A percentile compares a stretch with the other conserved stretches of the same genome.
phyloP scores from a whole-genome alignment of 371 early-diverging fungal genomes.

The Mucor irregularis region DNA sequence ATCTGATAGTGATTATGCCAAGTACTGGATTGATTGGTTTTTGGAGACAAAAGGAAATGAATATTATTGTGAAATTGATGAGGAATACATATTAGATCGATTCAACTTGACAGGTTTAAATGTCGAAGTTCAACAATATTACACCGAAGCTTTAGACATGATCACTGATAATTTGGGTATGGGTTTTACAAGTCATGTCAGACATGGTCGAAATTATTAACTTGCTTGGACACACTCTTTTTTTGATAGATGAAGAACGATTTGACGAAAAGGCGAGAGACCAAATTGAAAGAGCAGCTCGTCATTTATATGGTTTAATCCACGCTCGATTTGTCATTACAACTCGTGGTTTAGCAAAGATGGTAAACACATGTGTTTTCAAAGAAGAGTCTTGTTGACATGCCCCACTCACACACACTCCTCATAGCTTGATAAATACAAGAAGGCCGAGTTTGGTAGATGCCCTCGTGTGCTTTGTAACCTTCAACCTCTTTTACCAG shows the following conservation, averaged over 20 bases:
- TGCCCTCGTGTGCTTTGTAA: slow-evolving; percentile 95
- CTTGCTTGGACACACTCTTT: neutral
- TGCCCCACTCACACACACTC: neutral
- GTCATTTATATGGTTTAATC: slow-evolving; percentile 90
- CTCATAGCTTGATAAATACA: slow-evolving; percentile 78
- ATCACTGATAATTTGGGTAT: slow-evolving; percentile 86
- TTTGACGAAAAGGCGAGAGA: slow-evolving; percentile 70
- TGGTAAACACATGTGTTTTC: slow-evolving; percentile 53
- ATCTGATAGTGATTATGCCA: slow-evolving; percentile 65
- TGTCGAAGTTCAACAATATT: slow-evolving; percentile 76
- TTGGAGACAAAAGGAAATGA: slow-evolving; percentile 84
- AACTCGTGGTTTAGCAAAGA: slow-evolving; percentile 80
- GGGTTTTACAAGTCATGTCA: no score
- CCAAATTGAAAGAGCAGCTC: slow-evolving; percentile 75
- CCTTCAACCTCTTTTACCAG: slow-evolving; percentile 82
- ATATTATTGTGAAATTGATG: slow-evolving; percentile 93
- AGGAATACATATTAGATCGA: slow-evolving; percentile 93
- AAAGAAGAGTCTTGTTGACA: no score
- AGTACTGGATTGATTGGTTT: slow-evolving; percentile 88
- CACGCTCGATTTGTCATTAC: slow-evolving; percentile 94
- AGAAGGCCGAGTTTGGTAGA: slow-evolving; percentile 89
- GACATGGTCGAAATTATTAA: no score
- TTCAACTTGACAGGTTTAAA: slow-evolving; percentile 96
- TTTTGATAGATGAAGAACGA: slow-evolving; percentile 56
- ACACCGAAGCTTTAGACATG: slow-evolving; percentile 84